Evolutionary conservation across 306 rosid species (phyloP).

Genomic region (Cyamopsis tetragonoloba): DNA sequence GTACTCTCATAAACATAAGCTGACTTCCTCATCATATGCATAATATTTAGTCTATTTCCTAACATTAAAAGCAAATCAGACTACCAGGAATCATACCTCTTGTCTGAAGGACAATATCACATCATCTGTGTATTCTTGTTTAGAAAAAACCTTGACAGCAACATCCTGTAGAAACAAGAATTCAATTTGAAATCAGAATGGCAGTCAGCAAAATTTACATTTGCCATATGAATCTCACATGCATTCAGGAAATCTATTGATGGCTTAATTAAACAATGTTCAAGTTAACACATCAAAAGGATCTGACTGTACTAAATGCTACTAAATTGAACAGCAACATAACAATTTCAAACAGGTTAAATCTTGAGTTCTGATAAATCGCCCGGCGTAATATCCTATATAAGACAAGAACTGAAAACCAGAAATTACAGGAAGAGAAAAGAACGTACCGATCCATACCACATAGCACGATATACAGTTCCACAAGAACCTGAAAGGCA

Average conservation of each 20-base stretch:
- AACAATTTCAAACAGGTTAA: constrained; percentile 23
- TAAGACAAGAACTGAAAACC: constrained; percentile 17
- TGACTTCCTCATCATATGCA: constrained; percentile 1
- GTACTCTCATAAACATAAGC: background rate
- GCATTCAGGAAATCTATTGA: background rate
- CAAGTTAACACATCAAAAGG: background rate
- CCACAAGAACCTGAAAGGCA: constrained; percentile 94
- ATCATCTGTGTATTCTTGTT: constrained; percentile 90
- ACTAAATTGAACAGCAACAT: constrained; percentile 19
- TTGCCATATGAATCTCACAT: constrained; percentile 10
- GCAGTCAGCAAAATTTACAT: constrained; percentile 7
- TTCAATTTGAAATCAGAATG: constrained; percentile 19
- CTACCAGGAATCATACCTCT: constrained; percentile 59
- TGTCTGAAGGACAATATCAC: constrained; percentile 74
- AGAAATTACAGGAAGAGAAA: constrained; percentile 43
- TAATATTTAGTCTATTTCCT: background rate
- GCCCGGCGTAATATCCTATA: background rate
- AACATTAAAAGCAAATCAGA: constrained; percentile 17
- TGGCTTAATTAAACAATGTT: background rate
- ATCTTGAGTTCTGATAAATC: constrained; percentile 5
- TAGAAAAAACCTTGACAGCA: constrained; percentile 89
- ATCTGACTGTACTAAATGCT: constrained; percentile 1
- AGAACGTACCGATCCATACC: constrained; percentile 98
- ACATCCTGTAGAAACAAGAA: constrained; percentile 62
- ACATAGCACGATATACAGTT: constrained; percentile 95